Base-by-base conservation (phyloP, 176 grass and related monocot species). In the Oryza glaberrima region DNA sequence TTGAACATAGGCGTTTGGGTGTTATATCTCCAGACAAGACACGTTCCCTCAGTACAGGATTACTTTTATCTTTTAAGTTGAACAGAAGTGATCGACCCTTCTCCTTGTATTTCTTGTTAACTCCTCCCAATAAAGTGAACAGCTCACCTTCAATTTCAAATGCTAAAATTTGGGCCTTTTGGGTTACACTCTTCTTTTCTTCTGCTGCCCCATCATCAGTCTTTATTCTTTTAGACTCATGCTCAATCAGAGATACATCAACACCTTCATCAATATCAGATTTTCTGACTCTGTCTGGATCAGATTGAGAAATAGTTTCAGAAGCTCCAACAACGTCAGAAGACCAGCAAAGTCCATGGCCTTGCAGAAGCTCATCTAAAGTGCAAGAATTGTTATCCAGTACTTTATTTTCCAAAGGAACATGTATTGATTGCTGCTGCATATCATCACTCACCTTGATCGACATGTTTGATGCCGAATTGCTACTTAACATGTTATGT, bases 61-160 rank as follows among this genome's bases (percentile, higher is more conserved):
- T 95, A 47, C 40, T 90, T 69, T 63, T 90, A 82, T 95, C 92
- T 84, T 95, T 95, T 87, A 98, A 77, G 78, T 95, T 98, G 51
- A 93, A 98, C 73, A 92, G 77, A 48, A 95, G 87, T 22, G 93
- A 95, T 75, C 91, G 90, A 79, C 80, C 92, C 79, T 95, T 95
- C 80, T 98, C 93, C 79, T 87, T 98, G 65, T 95, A 98, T 84
- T 92, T 95, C 89, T 95, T 98, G 83, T 85, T 95, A 68, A 93
- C 93, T 67, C 85, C 91, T 40, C 84, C 90, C 80, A 93, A 98
- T 67, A 93, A 84, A 56, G 72, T 82, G 79, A 95, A 98, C 63
- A 98, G 72, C 32, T 93, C 92, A 69, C 86, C 81, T 91, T 98
- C 95, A 74, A 98, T 98, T 82, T 47, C 76, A 34, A 51, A 88